Evolutionary conservation across 305 asterid genomes (phyloP).

Genomic region (Solanum hybrid): DNA sequence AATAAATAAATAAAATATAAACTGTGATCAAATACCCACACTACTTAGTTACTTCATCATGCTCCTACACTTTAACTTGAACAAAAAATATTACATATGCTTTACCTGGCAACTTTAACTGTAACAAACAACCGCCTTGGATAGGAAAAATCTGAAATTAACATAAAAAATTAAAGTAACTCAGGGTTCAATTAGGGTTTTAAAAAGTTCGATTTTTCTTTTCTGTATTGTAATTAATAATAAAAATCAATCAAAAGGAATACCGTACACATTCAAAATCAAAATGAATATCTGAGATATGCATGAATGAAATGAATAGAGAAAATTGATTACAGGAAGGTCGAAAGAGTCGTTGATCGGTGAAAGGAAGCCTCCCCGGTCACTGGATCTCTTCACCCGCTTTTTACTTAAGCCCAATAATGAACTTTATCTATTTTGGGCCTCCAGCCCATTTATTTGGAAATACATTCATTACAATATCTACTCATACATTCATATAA

Average conservation of each 20-base stretch:
- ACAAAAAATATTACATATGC: background rate
- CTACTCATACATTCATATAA: background rate
- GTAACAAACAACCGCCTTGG: constrained; percentile 24
- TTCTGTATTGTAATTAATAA: background rate
- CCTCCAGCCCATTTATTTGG: background rate
- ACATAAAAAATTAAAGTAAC: constrained; percentile 23
- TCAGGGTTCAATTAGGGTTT: constrained; percentile 73
- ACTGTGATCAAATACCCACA: background rate
- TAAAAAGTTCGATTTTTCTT: constrained; percentile 16
- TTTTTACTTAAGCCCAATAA: constrained; percentile 8
- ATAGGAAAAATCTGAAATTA: constrained; percentile 37
- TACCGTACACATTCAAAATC: background rate
- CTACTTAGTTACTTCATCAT: background rate
- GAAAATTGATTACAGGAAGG: constrained; percentile 15
- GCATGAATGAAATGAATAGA: background rate
- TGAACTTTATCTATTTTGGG: background rate
- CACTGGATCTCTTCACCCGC: constrained; percentile 10
- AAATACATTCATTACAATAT: background rate
- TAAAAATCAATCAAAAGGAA: background rate
- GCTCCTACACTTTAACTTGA: background rate
- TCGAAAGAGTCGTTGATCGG: constrained; percentile 26
- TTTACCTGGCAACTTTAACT: constrained; percentile 25
- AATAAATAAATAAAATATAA: background rate
- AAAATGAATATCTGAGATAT: background rate
- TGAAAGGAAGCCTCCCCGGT: constrained; percentile 1